A percentile compares a stretch with the other conserved stretches of the same genome.
These are phyloP conservation scores for Eucalyptus lansdowneana DNA, from an alignment of 345 rosid genomes.

Conservation along the genomic window DNA sequence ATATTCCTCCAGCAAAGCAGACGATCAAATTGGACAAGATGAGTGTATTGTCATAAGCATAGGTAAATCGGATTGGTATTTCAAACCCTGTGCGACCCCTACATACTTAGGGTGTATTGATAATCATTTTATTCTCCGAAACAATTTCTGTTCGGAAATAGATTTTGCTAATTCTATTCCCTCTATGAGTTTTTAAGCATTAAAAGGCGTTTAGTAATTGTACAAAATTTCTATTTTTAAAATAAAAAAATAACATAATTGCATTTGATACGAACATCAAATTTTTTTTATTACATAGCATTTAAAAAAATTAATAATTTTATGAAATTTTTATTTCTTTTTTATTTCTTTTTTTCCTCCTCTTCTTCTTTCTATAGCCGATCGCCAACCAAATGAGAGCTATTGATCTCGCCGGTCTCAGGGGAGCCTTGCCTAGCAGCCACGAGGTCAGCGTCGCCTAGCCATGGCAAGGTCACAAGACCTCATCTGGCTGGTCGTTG, in stretches of 20 bases:
- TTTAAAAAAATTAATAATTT: too few species aligned
- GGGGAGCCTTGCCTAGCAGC: fast-evolving
- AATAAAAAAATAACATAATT: too few species aligned
- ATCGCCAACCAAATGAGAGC: fast-evolving
- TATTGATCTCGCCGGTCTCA: fast-evolving
- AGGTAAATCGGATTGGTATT: background rate
- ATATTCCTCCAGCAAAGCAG: background rate
- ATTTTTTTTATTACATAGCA: too few species aligned
- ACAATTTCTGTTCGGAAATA: fast-evolving
- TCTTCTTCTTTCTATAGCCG: fast-evolving
- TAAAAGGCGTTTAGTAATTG: fast-evolving
- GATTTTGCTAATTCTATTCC: too few species aligned
- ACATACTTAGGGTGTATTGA: background rate
- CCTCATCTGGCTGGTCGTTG: fast-evolving
- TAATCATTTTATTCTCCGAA: too few species aligned
- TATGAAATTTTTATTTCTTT: too few species aligned
- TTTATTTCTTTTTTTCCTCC: fast-evolving
- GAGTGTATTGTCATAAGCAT: background rate
- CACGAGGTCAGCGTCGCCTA: fast-evolving
- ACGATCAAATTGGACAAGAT: background rate
- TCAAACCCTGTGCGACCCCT: fast-evolving
- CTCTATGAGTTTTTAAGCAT: fast-evolving
- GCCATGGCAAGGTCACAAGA: fast-evolving
- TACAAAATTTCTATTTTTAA: too few species aligned
- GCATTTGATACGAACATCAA: too few species aligned